Percentiles rank a stretch among this genome's conserved stretches.
These are phyloP conservation scores for Pestalotiopsis sp. DNA, from an alignment of 2,329 filamentous ascomycete genomes.

Conservation along the genomic window DNA sequence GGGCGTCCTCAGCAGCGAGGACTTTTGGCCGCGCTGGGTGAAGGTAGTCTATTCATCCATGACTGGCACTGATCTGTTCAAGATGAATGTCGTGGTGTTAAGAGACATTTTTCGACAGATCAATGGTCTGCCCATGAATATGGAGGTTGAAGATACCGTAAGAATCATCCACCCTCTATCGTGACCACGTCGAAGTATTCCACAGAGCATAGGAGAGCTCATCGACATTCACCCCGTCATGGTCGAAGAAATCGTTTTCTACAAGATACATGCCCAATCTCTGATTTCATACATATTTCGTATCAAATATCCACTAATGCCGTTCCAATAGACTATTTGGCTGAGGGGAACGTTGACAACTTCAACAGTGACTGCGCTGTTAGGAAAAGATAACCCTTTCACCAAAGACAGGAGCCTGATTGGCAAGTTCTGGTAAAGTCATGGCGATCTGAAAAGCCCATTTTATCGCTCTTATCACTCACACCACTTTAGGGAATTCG, in stretches of 20 bases:
- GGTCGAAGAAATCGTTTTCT: background rate
- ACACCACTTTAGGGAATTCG: background rate
- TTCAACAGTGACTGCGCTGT: background rate
- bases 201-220: background rate
- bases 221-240: background rate
- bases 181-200: background rate
- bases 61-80: constrained; percentile 4
- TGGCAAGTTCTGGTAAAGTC: background rate
- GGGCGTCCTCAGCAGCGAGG: background rate
- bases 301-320: too few species aligned
- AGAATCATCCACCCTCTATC: background rate
- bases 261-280: too few species aligned
- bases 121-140: background rate
- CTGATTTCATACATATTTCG: too few species aligned
- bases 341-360: background rate
- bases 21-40: background rate
- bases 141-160: constrained; percentile 10
- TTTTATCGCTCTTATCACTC: too few species aligned
- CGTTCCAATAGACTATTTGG: background rate
- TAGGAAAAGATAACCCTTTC: background rate
- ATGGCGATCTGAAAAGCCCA: too few species aligned
- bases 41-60: constrained; percentile 5
- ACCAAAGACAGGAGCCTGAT: background rate
- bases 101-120: background rate
- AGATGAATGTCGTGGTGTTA: constrained; percentile 1